A percentile compares a stretch with the other conserved stretches of the same genome.
These are phyloP conservation scores for Tylopilus sp. DNA, from an alignment of 1,284 basidiomycete genomes.

Conservation along the genomic window DNA sequence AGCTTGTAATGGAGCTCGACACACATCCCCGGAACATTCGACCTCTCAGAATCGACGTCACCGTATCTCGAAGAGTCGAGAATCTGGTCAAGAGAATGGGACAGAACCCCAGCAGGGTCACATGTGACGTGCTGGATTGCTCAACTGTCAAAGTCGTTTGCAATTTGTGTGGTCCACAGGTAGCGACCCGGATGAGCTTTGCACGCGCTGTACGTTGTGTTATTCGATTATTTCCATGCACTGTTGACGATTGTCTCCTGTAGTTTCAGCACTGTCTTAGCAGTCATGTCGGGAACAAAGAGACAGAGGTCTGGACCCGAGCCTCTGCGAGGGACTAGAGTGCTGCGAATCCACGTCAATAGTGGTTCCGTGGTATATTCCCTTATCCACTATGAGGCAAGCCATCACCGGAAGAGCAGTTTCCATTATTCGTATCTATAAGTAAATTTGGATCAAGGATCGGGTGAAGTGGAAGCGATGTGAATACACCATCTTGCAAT, in stretches of 20 bases:
- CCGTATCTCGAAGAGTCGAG: slow-evolving; percentile 8
- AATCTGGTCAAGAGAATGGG: slow-evolving; percentile 15
- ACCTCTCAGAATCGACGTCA: slow-evolving; percentile 10
- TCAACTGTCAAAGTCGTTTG: slow-evolving; percentile 13
- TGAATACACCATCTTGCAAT: slow-evolving; percentile 16
- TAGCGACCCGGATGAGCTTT: slow-evolving; percentile 9
- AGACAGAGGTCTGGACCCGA: slow-evolving; percentile 12
- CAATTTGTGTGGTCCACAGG: slow-evolving; percentile 6
- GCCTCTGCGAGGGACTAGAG: background rate
- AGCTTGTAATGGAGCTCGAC: background rate
- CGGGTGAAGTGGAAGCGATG: slow-evolving; percentile 3
- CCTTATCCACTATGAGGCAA: background rate
- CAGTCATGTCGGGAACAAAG: background rate
- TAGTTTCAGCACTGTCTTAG: slow-evolving; percentile 14
- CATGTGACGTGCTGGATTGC: background rate
- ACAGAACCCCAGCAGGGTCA: slow-evolving; percentile 5
- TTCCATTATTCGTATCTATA: slow-evolving; percentile 26
- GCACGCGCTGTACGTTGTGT: slow-evolving; percentile 5
- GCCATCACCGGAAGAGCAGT: background rate
- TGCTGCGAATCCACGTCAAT: background rate
- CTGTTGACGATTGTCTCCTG: background rate
- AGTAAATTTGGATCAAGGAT: slow-evolving; percentile 5
- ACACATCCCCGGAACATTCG: background rate
- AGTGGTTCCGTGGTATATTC: background rate
- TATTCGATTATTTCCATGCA: background rate